phyloP scores from a whole-genome alignment of 164 flowering plant species.

The Chloranthus sessilifolius region DNA sequence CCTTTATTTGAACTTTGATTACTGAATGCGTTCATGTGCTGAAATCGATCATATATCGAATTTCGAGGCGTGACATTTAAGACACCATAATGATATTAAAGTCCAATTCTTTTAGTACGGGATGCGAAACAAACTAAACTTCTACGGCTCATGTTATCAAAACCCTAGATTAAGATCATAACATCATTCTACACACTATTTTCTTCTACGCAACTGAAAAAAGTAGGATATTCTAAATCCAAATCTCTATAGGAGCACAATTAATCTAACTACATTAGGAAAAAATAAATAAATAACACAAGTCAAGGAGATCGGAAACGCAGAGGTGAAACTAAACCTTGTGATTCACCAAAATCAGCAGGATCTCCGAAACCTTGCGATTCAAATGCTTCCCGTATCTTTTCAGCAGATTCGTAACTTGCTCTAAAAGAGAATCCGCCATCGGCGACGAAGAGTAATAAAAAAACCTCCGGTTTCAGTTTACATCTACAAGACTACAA shows the following conservation, averaged over 20 bases:
- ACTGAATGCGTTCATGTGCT: too few species aligned
- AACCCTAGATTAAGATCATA: background rate
- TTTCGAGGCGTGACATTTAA: too few species aligned
- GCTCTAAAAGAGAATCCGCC: slow-evolving; percentile 20
- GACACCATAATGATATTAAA: too few species aligned
- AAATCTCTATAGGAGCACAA: background rate
- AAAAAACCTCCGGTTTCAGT: background rate
- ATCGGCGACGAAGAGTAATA: too few species aligned
- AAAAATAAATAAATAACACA: background rate
- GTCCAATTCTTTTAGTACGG: too few species aligned
- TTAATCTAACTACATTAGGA: background rate
- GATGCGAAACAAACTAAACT: too few species aligned
- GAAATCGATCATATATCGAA: too few species aligned
- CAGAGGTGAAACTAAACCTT: slow-evolving; percentile 19
- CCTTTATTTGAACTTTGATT: too few species aligned
- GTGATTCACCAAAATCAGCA: slow-evolving; percentile 22
- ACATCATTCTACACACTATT: background rate
- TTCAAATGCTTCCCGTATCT: slow-evolving; percentile 20
- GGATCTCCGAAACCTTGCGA: slow-evolving; percentile 20
- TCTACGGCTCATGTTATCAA: background rate
- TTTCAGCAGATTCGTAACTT: slow-evolving; percentile 14
- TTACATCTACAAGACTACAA: too few species aligned
- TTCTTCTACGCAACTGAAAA: too few species aligned
- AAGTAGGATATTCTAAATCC: too few species aligned
- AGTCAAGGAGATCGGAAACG: too few species aligned